Percentiles rank a stretch among this genome's conserved stretches.
phyloP scores from a whole-genome alignment of 495 filamentous ascomycete genomes.

The Patellaria atrata region DNA sequence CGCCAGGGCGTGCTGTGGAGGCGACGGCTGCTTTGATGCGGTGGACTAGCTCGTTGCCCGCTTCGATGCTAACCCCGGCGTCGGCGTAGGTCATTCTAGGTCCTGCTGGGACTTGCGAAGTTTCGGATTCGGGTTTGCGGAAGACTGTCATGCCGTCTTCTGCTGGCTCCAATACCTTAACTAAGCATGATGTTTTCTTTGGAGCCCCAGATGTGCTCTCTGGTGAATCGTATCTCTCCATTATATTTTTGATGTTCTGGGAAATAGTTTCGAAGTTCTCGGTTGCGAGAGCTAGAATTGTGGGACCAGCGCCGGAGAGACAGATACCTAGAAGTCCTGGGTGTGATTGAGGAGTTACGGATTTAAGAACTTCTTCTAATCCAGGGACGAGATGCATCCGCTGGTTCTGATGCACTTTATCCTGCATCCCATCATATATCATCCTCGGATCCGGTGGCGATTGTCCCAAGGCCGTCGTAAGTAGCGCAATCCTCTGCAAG shows the following conservation, averaged over 20 bases:
- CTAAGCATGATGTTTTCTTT: conserved; percentile 66
- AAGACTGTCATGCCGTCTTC: conserved; percentile 63
- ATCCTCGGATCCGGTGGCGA: conserved; percentile 82
- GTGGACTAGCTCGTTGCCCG: conserved; percentile 79
- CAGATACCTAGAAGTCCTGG: conserved; percentile 85
- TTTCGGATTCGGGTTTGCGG: conserved; percentile 7
- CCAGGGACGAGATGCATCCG: conserved; percentile 79
- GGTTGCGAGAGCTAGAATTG: conserved; percentile 83
- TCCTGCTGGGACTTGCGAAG: neutral
- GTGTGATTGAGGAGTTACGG: conserved; percentile 68
- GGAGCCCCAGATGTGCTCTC: too few relatives aligned
- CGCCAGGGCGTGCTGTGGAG: conserved; percentile 67
- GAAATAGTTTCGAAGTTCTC: conserved; percentile 77
- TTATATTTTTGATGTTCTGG: conserved; percentile 61
- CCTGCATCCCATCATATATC: conserved; percentile 95
- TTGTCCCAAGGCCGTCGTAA: conserved; percentile 71
- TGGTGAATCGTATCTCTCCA: too few relatives aligned
- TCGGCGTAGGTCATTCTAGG: conserved; percentile 68
- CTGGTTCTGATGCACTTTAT: conserved; percentile 93
- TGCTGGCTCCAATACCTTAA: conserved; percentile 79
- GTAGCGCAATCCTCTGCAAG: conserved; percentile 74
- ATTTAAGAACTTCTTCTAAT: conserved; percentile 74
- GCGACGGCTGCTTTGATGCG: conserved; percentile 72
- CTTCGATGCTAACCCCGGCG: conserved; percentile 83
- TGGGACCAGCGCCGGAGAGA: conserved; percentile 84